Conservation (phyloP, 257 asterid species). For the Primulina huaijiensis region DNA sequence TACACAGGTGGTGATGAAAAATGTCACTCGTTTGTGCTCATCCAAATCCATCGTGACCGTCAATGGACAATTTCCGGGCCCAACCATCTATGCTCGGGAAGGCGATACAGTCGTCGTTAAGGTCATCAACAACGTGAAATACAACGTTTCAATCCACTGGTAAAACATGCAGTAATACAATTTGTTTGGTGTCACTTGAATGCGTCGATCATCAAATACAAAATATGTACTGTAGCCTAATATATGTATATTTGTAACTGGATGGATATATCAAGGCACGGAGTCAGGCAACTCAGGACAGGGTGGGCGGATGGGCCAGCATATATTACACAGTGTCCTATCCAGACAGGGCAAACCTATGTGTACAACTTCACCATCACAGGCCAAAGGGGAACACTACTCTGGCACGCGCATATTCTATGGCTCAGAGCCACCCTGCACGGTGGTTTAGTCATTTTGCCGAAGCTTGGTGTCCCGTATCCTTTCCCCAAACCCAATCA, state of each 20-base stretch:
- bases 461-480: conserved; percentile 56
- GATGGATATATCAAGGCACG: conserved; percentile 58
- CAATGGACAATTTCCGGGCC: conserved; percentile 80
- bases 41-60: conserved; percentile 68
- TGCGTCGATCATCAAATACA: not conserved
- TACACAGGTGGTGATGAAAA: conserved; percentile 70
- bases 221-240: no score
- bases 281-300: conserved; percentile 55
- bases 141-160: conserved; percentile 69
- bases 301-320: conserved; percentile 88
- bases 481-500: conserved; percentile 69
- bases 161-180: no score
- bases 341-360: conserved; percentile 57
- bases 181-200: no score
- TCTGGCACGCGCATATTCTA: conserved; percentile 69
- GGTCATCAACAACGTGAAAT: conserved; percentile 80
- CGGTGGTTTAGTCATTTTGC: conserved; percentile 63
- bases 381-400: conserved; percentile 64
- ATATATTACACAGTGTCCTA: conserved; percentile 71
- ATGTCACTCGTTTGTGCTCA: conserved; percentile 57
- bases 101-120: conserved; percentile 62
- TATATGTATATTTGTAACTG: not conserved
- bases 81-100: conserved; percentile 84
- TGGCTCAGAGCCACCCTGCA: conserved; percentile 72
- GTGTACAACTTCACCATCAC: conserved; percentile 62